Percentiles rank a stretch among this genome's conserved stretches.
phyloP scores from a whole-genome alignment of 352 stramenopile genomes.

The Phytophthora agathidicida region DNA sequence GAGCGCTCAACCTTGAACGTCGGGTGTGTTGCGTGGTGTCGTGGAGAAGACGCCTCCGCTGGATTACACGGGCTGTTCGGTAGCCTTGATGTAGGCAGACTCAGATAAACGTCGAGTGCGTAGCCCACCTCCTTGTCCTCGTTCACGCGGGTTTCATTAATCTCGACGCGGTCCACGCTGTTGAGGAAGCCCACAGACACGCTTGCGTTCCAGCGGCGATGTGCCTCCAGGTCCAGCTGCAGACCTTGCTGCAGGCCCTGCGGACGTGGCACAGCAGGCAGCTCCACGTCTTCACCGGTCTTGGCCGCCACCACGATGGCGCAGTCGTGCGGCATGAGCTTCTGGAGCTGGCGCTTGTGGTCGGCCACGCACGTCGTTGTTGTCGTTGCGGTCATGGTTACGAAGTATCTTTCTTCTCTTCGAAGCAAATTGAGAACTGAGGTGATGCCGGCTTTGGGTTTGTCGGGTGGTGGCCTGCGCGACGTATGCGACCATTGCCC shows the following conservation, averaged over 20 bases:
- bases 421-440: constrained; percentile 29
- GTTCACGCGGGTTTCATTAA: constrained; percentile 33
- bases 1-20: constrained; percentile 51
- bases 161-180: constrained; percentile 53
- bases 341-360: constrained; percentile 32
- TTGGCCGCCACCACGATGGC: constrained; percentile 26
- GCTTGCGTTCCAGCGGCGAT: constrained; percentile 41
- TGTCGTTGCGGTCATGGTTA: constrained; percentile 13
- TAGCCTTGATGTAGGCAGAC: constrained; percentile 37
- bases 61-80: constrained; percentile 28
- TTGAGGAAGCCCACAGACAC: constrained; percentile 46
- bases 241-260: constrained; percentile 29
- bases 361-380: constrained; percentile 12
- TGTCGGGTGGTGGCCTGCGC: constrained; percentile 4
- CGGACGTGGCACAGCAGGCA: constrained; percentile 17
- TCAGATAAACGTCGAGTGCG: constrained; percentile 48
- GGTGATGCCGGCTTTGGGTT: background rate
- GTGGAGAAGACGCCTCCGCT: background rate
- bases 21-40: constrained; percentile 10
- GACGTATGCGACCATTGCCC: constrained; percentile 7
- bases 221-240: constrained; percentile 38
- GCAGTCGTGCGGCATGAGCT: constrained; percentile 41
- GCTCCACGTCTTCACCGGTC: constrained; percentile 17
- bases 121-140: constrained; percentile 41
- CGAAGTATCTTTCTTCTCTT: background rate